A percentile compares a stretch with the other conserved stretches of the same genome.
Evolutionary conservation across 164 flowering plant species (phyloP).

Genomic region (Aristolochia californica): DNA sequence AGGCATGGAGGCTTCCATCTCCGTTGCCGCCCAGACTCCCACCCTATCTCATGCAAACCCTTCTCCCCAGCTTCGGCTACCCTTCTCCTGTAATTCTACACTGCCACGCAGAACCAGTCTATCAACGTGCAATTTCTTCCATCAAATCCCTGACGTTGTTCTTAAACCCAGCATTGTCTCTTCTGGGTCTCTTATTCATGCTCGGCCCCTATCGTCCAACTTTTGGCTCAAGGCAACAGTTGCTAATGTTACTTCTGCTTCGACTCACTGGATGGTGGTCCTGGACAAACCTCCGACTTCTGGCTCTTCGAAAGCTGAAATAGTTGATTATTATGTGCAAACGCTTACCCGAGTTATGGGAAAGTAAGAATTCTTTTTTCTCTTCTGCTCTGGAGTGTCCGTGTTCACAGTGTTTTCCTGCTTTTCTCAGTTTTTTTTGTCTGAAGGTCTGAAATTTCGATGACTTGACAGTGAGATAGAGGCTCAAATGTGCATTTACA

Average conservation of each 20-base stretch:
- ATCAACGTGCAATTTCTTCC: too few relatives aligned
- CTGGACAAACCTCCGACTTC: constrained; percentile 41
- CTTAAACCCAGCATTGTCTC: too few relatives aligned
- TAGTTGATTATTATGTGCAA: constrained; percentile 48
- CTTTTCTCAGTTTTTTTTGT: neutral
- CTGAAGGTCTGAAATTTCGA: constrained; percentile 1
- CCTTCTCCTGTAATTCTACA: too few relatives aligned
- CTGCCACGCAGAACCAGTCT: too few relatives aligned
- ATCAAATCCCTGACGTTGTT: too few relatives aligned
- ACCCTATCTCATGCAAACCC: too few relatives aligned
- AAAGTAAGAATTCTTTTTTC: constrained; percentile 25
- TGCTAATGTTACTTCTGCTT: constrained; percentile 3
- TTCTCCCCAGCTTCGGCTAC: too few relatives aligned
- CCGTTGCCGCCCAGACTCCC: too few relatives aligned
- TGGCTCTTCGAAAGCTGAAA: constrained; percentile 30
- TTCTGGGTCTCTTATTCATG: too few relatives aligned
- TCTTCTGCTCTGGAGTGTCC: neutral
- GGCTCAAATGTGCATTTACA: constrained; percentile 74
- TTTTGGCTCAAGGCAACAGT: neutral
- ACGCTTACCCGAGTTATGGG: constrained; percentile 46
- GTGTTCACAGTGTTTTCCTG: neutral
- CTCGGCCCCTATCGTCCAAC: neutral
- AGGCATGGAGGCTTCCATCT: too few relatives aligned
- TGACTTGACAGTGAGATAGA: constrained; percentile 45
- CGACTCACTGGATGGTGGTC: constrained; percentile 53